Percentiles rank a stretch among this genome's conserved stretches.
These are phyloP conservation scores for Phytophthora syringae DNA, from an alignment of 352 stramenopile genomes.

Conservation along the genomic window DNA sequence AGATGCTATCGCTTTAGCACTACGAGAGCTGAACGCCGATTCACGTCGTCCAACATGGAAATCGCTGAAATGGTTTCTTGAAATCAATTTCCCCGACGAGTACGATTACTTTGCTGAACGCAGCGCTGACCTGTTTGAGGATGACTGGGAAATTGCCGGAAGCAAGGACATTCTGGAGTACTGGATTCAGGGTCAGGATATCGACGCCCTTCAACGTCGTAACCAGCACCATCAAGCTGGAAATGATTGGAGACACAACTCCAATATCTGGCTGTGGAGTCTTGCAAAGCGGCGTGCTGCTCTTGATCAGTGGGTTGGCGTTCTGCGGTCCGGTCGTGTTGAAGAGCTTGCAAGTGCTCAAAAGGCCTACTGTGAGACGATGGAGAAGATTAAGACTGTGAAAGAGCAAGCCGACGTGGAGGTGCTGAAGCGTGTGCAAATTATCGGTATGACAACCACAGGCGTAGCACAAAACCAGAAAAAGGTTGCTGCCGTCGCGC, in stretches of 20 bases:
- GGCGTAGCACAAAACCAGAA: slow-evolving; percentile 77
- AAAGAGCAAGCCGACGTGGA: slow-evolving; percentile 37
- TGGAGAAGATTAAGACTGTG: slow-evolving; percentile 41
- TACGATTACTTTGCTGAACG: slow-evolving; percentile 42
- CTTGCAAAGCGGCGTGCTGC: slow-evolving; percentile 29
- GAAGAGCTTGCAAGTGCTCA: slow-evolving; percentile 41
- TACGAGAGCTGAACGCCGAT: slow-evolving; percentile 16
- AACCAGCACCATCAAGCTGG: background rate
- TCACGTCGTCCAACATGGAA: slow-evolving; percentile 36
- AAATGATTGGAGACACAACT: slow-evolving; percentile 26
- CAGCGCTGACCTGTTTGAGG: slow-evolving; percentile 27
- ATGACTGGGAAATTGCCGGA: slow-evolving; percentile 44
- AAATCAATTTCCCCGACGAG: slow-evolving; percentile 32
- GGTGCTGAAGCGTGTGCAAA: slow-evolving; percentile 39
- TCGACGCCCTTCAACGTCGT: slow-evolving; percentile 9
- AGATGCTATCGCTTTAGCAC: slow-evolving; percentile 17
- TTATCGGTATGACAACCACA: slow-evolving; percentile 89
- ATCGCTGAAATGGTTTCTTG: slow-evolving; percentile 40
- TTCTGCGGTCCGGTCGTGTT: slow-evolving; percentile 16
- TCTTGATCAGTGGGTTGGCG: slow-evolving; percentile 32
- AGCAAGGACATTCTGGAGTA: slow-evolving; percentile 43
- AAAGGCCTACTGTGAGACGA: slow-evolving; percentile 30
- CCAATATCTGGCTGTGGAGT: slow-evolving; percentile 45
- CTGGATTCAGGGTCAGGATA: slow-evolving; percentile 45
- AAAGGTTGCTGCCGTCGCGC: slow-evolving; percentile 59